Base-by-base conservation (phyloP, 2,329 filamentous ascomycete species). In the Venturia aucupariae region DNA sequence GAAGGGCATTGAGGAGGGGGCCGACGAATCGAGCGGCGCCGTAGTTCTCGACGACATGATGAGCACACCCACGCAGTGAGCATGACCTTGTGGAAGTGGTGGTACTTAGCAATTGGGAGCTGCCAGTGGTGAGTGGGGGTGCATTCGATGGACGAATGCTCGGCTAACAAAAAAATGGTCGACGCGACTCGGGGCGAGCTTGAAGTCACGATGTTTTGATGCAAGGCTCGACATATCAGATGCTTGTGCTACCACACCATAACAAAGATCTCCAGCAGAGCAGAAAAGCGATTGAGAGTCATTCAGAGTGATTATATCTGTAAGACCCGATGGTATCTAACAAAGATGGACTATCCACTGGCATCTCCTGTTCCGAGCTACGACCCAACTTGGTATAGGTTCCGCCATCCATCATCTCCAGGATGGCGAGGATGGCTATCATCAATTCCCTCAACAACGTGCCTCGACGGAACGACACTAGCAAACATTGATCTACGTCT, bases 11-110 rank as follows among this genome's bases (percentile, higher is more conserved):
- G 62, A 30, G 35, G 42, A n/a, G 15, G 11, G 6, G 41, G 13
- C 54, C 42, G 35, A 6, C 22, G 59, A 11, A 48, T 32, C 4
- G 48, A 22, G 39, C 63, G 57, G 24, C 54, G 46, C 11, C 24
- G 60, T 15, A 65, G 59, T 30, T 35, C 32, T 64, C 64, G 42
- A 57, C 66, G 66, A 64, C 67, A 68, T 65, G 41, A 48, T n/a
- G 61, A 38, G 35, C 61, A 62, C 10, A 62, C 30, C 62, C 24
- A 61, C 62, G 55, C 63, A 66, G 61, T 65, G 67, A 17, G 32
- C 55, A 48, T 61, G 27, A 11, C 51, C 51, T 51, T 27, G 22
- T 27, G 22, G 46, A 51, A 27, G 1, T 27, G 44, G 44, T 13
- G 44, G 44, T n/a, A 27, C 19, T 5, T 46, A 46, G 44, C n/a